Conservation (phyloP, 257 asterid genomes). For the Linderniella brevidens region DNA sequence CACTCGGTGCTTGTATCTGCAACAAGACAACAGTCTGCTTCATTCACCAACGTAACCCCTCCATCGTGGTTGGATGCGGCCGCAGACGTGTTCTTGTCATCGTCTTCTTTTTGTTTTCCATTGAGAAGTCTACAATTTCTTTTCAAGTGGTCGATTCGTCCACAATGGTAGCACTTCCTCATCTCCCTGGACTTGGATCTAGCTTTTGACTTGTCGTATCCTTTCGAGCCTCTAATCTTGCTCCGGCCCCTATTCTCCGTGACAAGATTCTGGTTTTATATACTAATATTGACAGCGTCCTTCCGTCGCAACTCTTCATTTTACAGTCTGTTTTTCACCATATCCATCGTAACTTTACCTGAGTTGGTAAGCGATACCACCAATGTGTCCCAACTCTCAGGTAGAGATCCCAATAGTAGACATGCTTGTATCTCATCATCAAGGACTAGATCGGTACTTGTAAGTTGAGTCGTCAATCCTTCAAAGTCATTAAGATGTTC, state of each 20-base stretch:
- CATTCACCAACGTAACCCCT: background rate
- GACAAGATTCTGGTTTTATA: background rate
- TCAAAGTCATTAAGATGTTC: background rate
- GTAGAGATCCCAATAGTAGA: background rate
- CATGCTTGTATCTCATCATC: slow-evolving; percentile 1
- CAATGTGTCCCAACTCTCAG: background rate
- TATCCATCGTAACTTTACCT: background rate
- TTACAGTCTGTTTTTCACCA: background rate
- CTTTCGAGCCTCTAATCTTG: background rate
- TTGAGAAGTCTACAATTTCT: background rate
- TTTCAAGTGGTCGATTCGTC: background rate
- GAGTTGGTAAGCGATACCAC: background rate
- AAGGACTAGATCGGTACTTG: background rate
- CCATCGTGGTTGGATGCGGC: background rate
- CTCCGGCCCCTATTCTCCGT: background rate
- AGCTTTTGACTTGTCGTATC: background rate
- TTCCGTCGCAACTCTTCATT: background rate
- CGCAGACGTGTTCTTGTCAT: background rate
- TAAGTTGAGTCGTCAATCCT: background rate
- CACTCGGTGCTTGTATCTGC: background rate
- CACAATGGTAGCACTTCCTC: background rate
- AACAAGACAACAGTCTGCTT: background rate
- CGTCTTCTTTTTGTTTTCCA: background rate
- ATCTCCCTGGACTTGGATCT: background rate
- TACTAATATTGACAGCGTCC: background rate